Evolutionary conservation across 1,139 yeast genomes (phyloP), one percentile per base, ranked within the genome.

Genomic region (Yamadazyma taylorii): DNA sequence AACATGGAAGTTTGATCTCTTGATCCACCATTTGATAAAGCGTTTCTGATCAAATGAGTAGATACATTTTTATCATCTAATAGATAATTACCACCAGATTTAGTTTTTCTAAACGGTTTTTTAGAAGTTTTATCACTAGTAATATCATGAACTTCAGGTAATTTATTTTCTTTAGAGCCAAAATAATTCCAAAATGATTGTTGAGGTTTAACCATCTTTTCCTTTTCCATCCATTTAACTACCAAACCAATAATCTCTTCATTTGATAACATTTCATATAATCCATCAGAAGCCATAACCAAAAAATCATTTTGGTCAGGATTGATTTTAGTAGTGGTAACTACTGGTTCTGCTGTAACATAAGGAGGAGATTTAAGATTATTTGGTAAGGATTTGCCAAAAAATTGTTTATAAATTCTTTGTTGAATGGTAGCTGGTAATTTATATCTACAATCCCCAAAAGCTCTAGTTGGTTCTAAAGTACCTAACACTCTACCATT

Each of bases 371-470:
- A 83, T 43, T 79, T 69, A 46, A 88, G 73, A 50, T 83, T 81
- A 36, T 79, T 77, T 3, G 97, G 97, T 34, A 86, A 78, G 41
- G 83, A 69, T 55, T 92, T 78, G 25, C 96, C 95, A 58, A 90
- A 90, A 51, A 88, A 84, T 53, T 82, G 84, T 43, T 82, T 74
- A 49, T 87, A 84, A 19, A 85, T 74, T 41, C 76, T 66, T 39
- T 84, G 84, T 53, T 94, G 97, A 44, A 87, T 75, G 22, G 81
- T 80, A 2, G 73, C 73, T 21, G 86, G 84, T 21, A 88, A 72
- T 58, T 92, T 92, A 60, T 88, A 92, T 46, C 96, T 76, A 45
- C 96, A 95, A 61, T 92, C 99, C 33, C 99, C 98, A 69, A 92
- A 94, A 1, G 97, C 96, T 52, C 98, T 74, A 0, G 96, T 81